phyloP scores from a whole-genome alignment of 1,284 basidiomycete species.

The Malassezia sp. region DNA sequence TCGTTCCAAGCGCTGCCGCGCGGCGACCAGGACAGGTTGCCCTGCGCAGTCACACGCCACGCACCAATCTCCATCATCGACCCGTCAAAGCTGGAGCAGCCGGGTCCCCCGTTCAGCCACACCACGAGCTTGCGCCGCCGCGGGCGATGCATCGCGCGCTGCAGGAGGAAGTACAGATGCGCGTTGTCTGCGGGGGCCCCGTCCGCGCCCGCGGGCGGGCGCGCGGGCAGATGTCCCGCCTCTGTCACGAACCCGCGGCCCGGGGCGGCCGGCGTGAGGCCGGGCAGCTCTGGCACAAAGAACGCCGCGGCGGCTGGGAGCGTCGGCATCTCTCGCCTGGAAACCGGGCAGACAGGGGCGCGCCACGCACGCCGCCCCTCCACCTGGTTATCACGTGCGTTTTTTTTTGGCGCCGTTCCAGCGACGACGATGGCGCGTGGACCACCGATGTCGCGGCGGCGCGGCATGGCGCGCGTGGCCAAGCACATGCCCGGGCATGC shows the following conservation, averaged over 20 bases:
- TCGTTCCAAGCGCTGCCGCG: conserved; percentile 94
- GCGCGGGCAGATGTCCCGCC: conserved; percentile 37
- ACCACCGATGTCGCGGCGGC: background rate
- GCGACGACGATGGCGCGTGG: conserved; percentile 2
- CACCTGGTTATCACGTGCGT: conserved; percentile 10
- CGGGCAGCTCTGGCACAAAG: conserved; percentile 12
- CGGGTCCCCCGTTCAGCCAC: conserved; percentile 95
- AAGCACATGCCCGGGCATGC: too few relatives aligned
- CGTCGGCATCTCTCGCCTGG: background rate
- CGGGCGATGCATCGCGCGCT: conserved; percentile 72
- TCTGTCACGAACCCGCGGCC: conserved; percentile 19
- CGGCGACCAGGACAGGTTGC: conserved; percentile 57
- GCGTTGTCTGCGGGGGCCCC: conserved; percentile 50
- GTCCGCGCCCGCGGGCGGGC: conserved; percentile 6
- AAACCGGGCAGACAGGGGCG: background rate
- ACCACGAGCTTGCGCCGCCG: conserved; percentile 80
- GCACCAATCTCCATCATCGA: conserved; percentile 96
- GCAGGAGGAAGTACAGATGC: conserved; percentile 78
- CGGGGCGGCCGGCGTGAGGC: background rate
- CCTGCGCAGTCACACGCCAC: conserved; percentile 63
- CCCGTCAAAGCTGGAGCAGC: conserved; percentile 93
- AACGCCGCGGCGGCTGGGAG: conserved; percentile 10
- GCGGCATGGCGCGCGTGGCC: background rate
- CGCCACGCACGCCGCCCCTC: background rate
- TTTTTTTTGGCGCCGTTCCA: too few relatives aligned